phyloP scores from a whole-genome alignment of 2,329 filamentous ascomycete species.

The Trichoderma arundinaceum region DNA sequence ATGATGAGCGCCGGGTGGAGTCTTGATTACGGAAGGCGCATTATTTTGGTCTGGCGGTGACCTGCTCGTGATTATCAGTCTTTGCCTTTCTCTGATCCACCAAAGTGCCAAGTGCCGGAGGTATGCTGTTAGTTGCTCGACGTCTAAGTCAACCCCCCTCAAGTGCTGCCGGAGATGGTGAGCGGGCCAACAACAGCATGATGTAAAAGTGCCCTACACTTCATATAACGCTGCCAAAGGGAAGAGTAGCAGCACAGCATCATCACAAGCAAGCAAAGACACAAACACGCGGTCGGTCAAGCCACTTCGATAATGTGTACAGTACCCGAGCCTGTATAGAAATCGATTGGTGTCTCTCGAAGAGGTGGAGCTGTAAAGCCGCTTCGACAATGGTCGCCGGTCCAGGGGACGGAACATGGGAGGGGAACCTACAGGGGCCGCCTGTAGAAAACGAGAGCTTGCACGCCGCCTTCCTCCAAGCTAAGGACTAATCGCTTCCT shows the following conservation, averaged over 20 bases:
- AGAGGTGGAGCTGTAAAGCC: conserved; percentile 24
- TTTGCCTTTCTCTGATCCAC: conserved; percentile 7
- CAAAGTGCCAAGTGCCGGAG: conserved; percentile 24
- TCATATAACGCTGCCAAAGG: not conserved
- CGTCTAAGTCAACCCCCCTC: conserved; percentile 10
- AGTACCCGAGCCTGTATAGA: conserved; percentile 7
- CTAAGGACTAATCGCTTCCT: conserved; percentile 22
- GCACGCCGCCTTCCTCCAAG: conserved; percentile 5
- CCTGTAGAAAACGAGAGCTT: conserved; percentile 17
- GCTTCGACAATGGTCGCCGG: conserved; percentile 20
- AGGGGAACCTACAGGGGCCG: conserved; percentile 13
- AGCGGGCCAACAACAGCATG: conserved; percentile 9
- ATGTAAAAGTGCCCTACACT: not conserved
- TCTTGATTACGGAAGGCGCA: conserved; percentile 19
- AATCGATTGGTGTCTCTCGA: conserved; percentile 17
- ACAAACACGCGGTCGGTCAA: conserved; percentile 2
- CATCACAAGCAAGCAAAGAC: not conserved
- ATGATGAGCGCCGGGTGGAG: conserved; percentile 33
- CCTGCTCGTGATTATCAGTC: conserved; percentile 1
- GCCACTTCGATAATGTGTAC: conserved; percentile 15
- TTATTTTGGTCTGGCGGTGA: conserved; percentile 27
- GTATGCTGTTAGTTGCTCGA: not conserved
- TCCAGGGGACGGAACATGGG: conserved; percentile 25
- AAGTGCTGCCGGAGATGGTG: not conserved
- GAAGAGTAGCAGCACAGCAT: not conserved